phyloP scores from a whole-genome alignment of 2,329 filamentous ascomycete species.

The Chaetomium globosum region DNA sequence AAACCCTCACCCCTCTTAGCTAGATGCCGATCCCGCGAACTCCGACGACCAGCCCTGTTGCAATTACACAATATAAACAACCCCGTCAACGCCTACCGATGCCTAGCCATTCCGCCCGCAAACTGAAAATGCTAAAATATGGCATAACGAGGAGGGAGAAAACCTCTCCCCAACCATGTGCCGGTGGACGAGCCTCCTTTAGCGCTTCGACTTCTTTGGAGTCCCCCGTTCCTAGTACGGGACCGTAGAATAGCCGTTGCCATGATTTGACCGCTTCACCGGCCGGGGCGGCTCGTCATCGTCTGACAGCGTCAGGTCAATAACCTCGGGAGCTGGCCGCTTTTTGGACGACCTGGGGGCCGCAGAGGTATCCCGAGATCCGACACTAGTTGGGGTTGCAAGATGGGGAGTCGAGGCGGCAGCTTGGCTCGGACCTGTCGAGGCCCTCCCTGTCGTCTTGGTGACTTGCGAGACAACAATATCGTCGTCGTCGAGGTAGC shows the following conservation, averaged over 20 bases:
- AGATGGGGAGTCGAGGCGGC: constrained; percentile 25
- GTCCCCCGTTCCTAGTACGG: constrained; percentile 21
- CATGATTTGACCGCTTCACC: constrained; percentile 51
- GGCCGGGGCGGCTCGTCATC: constrained; percentile 52
- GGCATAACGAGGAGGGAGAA: constrained; percentile 2
- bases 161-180: background rate
- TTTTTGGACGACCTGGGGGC: constrained; percentile 48
- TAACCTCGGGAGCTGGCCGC: constrained; percentile 55
- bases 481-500: constrained; percentile 53
- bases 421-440: constrained; percentile 43
- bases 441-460: constrained; percentile 41
- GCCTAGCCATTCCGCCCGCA: constrained; percentile 4
- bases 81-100: constrained; percentile 20
- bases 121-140: constrained; percentile 12
- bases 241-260: constrained; percentile 21
- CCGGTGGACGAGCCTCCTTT: background rate
- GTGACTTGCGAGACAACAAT: constrained; percentile 52
- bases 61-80: constrained; percentile 8
- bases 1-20: constrained; percentile 4
- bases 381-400: constrained; percentile 40
- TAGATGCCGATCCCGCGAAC: background rate
- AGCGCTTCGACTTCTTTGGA: constrained; percentile 17
- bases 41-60: background rate
- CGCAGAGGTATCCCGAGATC: constrained; percentile 45
- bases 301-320: constrained; percentile 62